Evolutionary conservation across 83 land plant genomes (phyloP), one percentile per base, ranked within the genome.

Genomic region (Thuja plicata): DNA sequence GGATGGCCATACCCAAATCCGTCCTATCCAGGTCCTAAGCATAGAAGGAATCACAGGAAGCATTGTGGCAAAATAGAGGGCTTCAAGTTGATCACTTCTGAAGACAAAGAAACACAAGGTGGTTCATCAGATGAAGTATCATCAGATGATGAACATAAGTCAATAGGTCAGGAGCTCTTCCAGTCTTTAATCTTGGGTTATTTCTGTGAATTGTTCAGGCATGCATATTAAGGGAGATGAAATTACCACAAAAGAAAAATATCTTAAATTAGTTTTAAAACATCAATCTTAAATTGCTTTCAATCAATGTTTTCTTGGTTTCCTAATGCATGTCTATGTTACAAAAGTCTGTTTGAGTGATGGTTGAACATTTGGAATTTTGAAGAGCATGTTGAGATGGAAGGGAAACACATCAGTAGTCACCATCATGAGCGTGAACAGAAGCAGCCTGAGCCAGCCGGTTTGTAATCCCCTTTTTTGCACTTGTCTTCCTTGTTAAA

Each of bases 1-100:
- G 95, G 97, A 16, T 96, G 95, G 95, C 88, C 90, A 2, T 95
- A 93, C 83, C 94, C 97, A 15, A 96, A 96, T 71, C 91, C 95
- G 48, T 94, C 45, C 0, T 43, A 94, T 84, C 96, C 96, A 8
- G 95, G 94, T 91, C 92, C 96, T 15, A 96, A 90, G 80, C 93
- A 95, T 35, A 91, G 96, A 38, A 89, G 94, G 55, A 90, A 95
- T 0, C 97, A 96, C 90, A 95, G 91, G 93, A 94, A 90, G 89
- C 89, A 92, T 54, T 96, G 97, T 89, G 97, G 96, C 52, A 92
- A 89, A 37, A 43, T 91, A 85, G 90, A 93, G 70, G 93, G 93
- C 11, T 92, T 87, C 89, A 88, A 84, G 79, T 4, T 91, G 17
- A 73, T 16, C 55, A 82, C 77, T 12, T 86, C 87, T 5, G 87